Evolutionary conservation across 2,329 filamentous ascomycete species (phyloP).

Genomic region (Didymella glomerata): DNA sequence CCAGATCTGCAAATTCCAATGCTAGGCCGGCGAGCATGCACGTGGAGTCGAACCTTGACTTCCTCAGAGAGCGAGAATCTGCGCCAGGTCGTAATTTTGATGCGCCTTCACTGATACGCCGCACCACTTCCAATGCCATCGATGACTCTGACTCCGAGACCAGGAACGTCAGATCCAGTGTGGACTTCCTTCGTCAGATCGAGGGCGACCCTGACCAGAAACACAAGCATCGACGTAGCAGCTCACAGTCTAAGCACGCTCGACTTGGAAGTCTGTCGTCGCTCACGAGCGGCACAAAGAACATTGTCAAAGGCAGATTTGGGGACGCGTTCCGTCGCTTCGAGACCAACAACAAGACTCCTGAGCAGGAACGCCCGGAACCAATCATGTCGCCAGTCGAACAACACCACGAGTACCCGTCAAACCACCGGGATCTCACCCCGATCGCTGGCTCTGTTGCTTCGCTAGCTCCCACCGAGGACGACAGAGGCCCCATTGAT

Average conservation of each 20-base stretch:
- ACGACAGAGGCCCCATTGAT: conserved; percentile 69
- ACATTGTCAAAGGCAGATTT: conserved; percentile 85
- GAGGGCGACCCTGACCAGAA: conserved; percentile 68
- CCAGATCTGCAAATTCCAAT: conserved; percentile 71
- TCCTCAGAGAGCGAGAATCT: conserved; percentile 78
- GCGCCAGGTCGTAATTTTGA: conserved; percentile 52
- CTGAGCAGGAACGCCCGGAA: conserved; percentile 40
- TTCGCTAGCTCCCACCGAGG: conserved; percentile 69
- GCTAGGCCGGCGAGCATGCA: conserved; percentile 83
- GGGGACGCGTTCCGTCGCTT: conserved; percentile 94
- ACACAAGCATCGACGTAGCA: conserved; percentile 61
- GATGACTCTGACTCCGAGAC: conserved; percentile 61
- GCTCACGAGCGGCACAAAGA: conserved; percentile 77
- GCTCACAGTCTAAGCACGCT: conserved; percentile 66
- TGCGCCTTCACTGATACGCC: conserved; percentile 40
- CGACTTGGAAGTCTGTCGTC: conserved; percentile 78
- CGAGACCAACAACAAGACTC: conserved; percentile 63
- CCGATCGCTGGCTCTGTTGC: conserved; percentile 79
- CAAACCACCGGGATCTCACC: conserved; percentile 53
- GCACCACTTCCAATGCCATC: conserved; percentile 42
- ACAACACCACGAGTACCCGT: conserved; percentile 30
- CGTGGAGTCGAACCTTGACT: conserved; percentile 82
- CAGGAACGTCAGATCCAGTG: conserved; percentile 76
- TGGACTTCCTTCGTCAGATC: conserved; percentile 81
- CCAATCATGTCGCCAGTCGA: conserved; percentile 41